These are phyloP conservation scores for Harringtonia lauricola DNA, from an alignment of 2,329 filamentous ascomycete species.

Conservation along the genomic window DNA sequence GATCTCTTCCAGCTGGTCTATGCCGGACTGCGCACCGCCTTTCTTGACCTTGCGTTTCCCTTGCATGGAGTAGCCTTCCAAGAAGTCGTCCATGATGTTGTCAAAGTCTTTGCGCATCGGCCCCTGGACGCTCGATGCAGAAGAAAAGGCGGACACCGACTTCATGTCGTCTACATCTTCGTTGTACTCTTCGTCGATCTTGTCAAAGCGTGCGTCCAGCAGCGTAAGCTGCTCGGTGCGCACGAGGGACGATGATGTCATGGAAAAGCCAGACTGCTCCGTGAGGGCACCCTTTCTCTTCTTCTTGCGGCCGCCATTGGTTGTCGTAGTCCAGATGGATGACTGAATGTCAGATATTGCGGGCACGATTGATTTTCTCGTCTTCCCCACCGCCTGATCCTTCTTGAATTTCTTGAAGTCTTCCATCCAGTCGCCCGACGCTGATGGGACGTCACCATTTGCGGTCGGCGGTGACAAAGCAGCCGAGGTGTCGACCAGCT, in stretches of 20 bases:
- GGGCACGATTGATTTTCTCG: conserved; percentile 22
- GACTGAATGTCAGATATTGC: conserved; percentile 55
- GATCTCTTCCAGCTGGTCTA: conserved; percentile 87
- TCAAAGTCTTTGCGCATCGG: conserved; percentile 72
- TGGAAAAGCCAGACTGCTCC: conserved; percentile 83
- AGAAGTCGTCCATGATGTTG: conserved; percentile 84
- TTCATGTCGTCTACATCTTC: conserved; percentile 35
- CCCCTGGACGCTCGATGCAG: conserved; percentile 55
- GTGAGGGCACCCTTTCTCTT: conserved; percentile 93
- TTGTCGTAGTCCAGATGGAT: conserved; percentile 63
- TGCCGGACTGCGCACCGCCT: conserved; percentile 66
- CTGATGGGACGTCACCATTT: neutral
- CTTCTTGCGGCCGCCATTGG: conserved; percentile 73
- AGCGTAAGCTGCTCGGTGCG: conserved; percentile 79
- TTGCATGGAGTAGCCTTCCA: conserved; percentile 60
- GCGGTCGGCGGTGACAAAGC: no score
- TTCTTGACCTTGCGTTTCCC: conserved; percentile 71
- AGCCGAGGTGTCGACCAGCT: conserved; percentile 37
- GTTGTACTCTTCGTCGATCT: conserved; percentile 68
- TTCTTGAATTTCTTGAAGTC: conserved; percentile 94
- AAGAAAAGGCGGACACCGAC: conserved; percentile 51
- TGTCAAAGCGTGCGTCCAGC: conserved; percentile 85
- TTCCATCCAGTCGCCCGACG: conserved; percentile 74
- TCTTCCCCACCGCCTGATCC: conserved; percentile 52
- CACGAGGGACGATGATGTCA: conserved; percentile 91